A percentile compares a stretch with the other conserved stretches of the same genome.
Evolutionary conservation across 495 filamentous ascomycete genomes (phyloP).

Genomic region (Podospora bellae-mahoneyi): DNA sequence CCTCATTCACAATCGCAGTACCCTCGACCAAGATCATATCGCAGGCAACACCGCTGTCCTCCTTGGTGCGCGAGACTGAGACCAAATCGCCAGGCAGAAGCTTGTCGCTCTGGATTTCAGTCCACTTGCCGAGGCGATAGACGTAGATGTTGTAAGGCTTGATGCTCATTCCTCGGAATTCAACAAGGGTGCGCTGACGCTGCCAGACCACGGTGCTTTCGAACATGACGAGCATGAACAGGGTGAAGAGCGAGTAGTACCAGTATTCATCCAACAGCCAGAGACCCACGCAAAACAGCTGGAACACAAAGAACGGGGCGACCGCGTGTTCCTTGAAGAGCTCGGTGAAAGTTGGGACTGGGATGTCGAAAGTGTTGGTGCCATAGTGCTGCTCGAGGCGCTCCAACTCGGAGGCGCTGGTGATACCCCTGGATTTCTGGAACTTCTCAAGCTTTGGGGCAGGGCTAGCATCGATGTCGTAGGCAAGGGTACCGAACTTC

Average conservation of each 20-base stretch:
- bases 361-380: slow-evolving; percentile 95
- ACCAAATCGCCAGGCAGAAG: slow-evolving; percentile 95
- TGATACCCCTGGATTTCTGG: slow-evolving; percentile 73
- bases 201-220: slow-evolving; percentile 99
- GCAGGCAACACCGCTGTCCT: slow-evolving; percentile 94
- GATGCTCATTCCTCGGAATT: slow-evolving; percentile 99
- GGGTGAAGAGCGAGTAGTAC: slow-evolving; percentile 99
- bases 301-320: slow-evolving; percentile 98
- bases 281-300: slow-evolving; percentile 95
- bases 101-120: slow-evolving; percentile 86
- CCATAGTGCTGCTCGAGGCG: slow-evolving; percentile 89
- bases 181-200: slow-evolving; percentile 89
- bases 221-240: slow-evolving; percentile 96
- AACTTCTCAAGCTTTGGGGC: slow-evolving; percentile 72
- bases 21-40: slow-evolving; percentile 95
- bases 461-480: slow-evolving; percentile 80
- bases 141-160: slow-evolving; percentile 95
- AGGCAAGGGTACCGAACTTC: slow-evolving; percentile 75
- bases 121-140: slow-evolving; percentile 80
- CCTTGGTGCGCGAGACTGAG: slow-evolving; percentile 91
- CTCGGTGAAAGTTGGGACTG: slow-evolving; percentile 90
- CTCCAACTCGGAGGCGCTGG: slow-evolving; percentile 65
- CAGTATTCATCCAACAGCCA: slow-evolving; percentile 99
- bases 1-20: slow-evolving; percentile 96
- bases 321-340: slow-evolving; percentile 98